Percentiles rank a stretch among this genome's conserved stretches.
Conservation (phyloP, 2,329 filamentous ascomycete species). For the Lizonia empirigonia region DNA sequence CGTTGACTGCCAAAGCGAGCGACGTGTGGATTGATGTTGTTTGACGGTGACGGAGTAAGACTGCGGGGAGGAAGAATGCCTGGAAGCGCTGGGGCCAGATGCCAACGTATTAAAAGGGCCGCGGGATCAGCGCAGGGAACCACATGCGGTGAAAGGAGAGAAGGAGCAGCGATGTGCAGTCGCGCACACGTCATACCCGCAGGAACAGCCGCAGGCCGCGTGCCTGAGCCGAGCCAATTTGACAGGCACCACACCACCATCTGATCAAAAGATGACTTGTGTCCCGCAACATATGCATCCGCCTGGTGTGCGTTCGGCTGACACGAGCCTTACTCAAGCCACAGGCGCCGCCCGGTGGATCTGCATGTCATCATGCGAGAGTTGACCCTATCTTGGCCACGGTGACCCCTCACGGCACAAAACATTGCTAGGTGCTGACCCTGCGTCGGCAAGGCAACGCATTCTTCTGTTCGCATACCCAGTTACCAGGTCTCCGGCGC, state of each 20-base stretch:
- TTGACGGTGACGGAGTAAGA: slow-evolving; percentile 3
- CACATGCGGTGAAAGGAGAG: slow-evolving; percentile 12
- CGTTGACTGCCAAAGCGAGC: slow-evolving; percentile 2
- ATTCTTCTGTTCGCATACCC: slow-evolving; percentile 2
- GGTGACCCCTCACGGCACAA: slow-evolving; percentile 12
- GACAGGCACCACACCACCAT: neutral
- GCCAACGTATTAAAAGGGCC: slow-evolving; percentile 7
- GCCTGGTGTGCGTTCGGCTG: slow-evolving; percentile 8
- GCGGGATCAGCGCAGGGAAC: slow-evolving; percentile 13
- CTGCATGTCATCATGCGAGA: slow-evolving; percentile 26
- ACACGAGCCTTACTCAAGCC: slow-evolving; percentile 11
- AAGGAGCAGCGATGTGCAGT: slow-evolving; percentile 12
- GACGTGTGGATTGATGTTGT: neutral
- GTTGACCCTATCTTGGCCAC: slow-evolving; percentile 12
- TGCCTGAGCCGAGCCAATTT: slow-evolving; percentile 17
- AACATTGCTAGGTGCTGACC: slow-evolving; percentile 2
- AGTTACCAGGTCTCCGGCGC: neutral
- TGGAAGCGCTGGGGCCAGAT: slow-evolving; percentile 2
- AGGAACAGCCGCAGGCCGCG: slow-evolving; percentile 3
- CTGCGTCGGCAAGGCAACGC: slow-evolving; percentile 7
- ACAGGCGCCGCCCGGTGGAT: slow-evolving; percentile 13
- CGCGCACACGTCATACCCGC: slow-evolving; percentile 9
- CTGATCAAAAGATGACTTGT: slow-evolving; percentile 3
- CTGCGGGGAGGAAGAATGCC: slow-evolving; percentile 12
- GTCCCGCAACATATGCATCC: neutral